A percentile compares a stretch with the other conserved stretches of the same genome.
phyloP scores from a whole-genome alignment of 2,329 filamentous ascomycete species.

The Aspergillus floridensis region DNA sequence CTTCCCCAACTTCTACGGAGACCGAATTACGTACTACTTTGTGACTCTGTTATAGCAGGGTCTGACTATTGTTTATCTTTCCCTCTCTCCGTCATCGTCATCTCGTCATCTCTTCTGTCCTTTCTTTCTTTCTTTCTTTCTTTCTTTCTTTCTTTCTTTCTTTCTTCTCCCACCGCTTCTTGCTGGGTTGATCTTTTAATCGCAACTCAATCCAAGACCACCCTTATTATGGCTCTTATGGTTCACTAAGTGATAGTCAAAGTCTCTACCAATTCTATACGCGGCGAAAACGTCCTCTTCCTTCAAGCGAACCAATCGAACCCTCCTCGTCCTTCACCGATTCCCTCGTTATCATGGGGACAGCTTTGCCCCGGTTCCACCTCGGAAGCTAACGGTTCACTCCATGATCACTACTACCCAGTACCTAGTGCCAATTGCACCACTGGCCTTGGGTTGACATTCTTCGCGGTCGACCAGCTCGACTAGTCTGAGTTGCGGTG shows the following conservation, averaged over 20 bases:
- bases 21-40: no score
- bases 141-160: not conserved
- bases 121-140: no score
- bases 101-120: not conserved
- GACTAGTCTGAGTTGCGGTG: not conserved
- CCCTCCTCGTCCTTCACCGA: not conserved
- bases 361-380: constrained; percentile 8
- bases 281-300: not conserved
- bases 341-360: not conserved
- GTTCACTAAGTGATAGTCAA: not conserved
- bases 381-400: constrained; percentile 11
- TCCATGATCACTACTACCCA: not conserved
- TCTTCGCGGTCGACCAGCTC: not conserved
- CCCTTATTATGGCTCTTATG: not conserved
- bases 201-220: not conserved
- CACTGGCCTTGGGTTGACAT: not conserved
- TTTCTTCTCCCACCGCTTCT: not conserved
- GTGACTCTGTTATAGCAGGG: no score
- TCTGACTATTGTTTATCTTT: not conserved
- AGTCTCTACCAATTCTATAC: not conserved
- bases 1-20: no score
- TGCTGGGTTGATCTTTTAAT: not conserved
- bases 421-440: not conserved
- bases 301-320: not conserved
- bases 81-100: not conserved